Evolutionary conservation across 2,329 filamentous ascomycete genomes (phyloP).

Genomic region (Cyphellophora attinorum): DNA sequence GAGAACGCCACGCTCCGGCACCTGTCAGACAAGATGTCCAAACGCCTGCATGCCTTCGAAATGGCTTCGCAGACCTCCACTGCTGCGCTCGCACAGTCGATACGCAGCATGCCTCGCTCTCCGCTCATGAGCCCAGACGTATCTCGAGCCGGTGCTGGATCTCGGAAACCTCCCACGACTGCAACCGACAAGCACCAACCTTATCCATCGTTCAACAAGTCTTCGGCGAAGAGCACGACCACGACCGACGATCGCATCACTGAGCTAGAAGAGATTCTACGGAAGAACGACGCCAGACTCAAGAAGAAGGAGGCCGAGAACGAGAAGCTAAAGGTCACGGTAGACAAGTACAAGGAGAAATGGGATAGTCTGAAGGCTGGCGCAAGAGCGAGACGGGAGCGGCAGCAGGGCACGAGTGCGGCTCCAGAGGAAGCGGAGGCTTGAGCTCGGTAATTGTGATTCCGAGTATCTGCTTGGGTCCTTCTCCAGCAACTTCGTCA

Average conservation of each 20-base stretch:
- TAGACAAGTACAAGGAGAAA: slow-evolving; percentile 51
- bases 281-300: slow-evolving; percentile 48
- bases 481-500: too few relatives aligned
- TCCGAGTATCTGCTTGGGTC: too few relatives aligned
- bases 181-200: slow-evolving; percentile 1
- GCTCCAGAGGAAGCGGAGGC: too few relatives aligned
- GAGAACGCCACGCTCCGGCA: slow-evolving; percentile 82
- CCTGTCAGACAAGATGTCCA: slow-evolving; percentile 75
- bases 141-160: slow-evolving; percentile 13
- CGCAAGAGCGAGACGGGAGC: slow-evolving; percentile 38
- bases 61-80: slow-evolving; percentile 81
- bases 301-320: slow-evolving; percentile 54
- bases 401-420: too few relatives aligned
- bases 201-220: not conserved
- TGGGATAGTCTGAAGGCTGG: slow-evolving; percentile 63
- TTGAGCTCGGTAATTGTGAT: too few relatives aligned
- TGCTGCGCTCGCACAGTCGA: slow-evolving; percentile 77
- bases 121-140: slow-evolving; percentile 16
- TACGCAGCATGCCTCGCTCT: slow-evolving; percentile 38
- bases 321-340: slow-evolving; percentile 46
- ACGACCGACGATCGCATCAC: slow-evolving; percentile 33
- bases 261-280: slow-evolving; percentile 61
- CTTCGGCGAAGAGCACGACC: not conserved
- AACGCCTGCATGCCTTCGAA: slow-evolving; percentile 86
- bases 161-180: slow-evolving; percentile 3